Conservation (phyloP, 352 stramenopile genomes). For the Phytophthora cactorum region DNA sequence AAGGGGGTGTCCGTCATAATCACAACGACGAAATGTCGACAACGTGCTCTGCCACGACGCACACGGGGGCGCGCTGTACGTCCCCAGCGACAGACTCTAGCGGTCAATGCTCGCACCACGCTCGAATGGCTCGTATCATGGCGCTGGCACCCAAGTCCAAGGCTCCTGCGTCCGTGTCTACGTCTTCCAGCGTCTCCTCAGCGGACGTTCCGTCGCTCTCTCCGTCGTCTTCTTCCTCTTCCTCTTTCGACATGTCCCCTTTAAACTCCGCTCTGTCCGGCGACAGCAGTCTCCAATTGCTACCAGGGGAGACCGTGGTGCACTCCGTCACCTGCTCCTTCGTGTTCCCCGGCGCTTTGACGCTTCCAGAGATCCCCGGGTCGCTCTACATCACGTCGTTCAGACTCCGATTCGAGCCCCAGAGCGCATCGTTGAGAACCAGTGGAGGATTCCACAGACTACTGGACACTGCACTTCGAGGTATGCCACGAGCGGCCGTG, state of each 20-base stretch:
- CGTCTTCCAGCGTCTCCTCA: conserved; percentile 12
- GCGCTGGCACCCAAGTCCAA: conserved; percentile 82
- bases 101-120: conserved; percentile 77
- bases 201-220: conserved; percentile 16
- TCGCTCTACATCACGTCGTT: conserved; percentile 73
- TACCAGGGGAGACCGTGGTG: conserved; percentile 55
- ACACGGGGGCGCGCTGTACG: conserved; percentile 71
- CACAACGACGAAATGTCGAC: conserved; percentile 2
- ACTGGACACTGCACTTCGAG: conserved; percentile 64
- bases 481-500: conserved; percentile 67
- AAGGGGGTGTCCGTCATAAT: background rate
- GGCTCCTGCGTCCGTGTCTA: conserved; percentile 4
- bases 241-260: conserved; percentile 33
- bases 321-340: conserved; percentile 56
- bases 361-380: conserved; percentile 56
- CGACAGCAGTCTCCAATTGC: conserved; percentile 12
- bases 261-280: conserved; percentile 10
- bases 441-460: conserved; percentile 60
- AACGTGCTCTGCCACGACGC: conserved; percentile 57
- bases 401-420: conserved; percentile 74
- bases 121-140: conserved; percentile 82
- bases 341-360: conserved; percentile 53
- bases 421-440: conserved; percentile 45
- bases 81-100: conserved; percentile 45
- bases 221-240: conserved; percentile 28